Percentiles rank a stretch among this genome's conserved stretches.
Conservation (phyloP, 1,284 basidiomycete species). For the Coniferiporia sulphurascens region DNA sequence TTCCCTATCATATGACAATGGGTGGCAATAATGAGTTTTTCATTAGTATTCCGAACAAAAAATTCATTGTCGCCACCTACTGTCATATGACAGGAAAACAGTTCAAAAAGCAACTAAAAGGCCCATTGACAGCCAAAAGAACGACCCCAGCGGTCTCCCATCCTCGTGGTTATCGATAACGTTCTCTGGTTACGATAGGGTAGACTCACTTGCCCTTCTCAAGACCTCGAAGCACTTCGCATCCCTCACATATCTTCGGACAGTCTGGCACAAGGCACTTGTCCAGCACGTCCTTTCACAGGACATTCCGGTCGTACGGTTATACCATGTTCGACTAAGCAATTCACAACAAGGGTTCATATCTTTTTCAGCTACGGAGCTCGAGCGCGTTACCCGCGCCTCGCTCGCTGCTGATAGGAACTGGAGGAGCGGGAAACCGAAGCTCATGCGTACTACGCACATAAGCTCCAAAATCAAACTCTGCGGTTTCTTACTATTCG, state of each 20-base stretch:
- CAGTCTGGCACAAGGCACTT: slow-evolving; percentile 48
- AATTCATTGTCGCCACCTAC: no score
- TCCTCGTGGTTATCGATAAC: slow-evolving; percentile 6
- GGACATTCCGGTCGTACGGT: slow-evolving; percentile 42
- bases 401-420: slow-evolving; percentile 40
- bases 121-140: no score
- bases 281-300: slow-evolving; percentile 29
- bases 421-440: slow-evolving; percentile 35
- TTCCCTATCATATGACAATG: no score
- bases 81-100: no score
- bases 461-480: slow-evolving; percentile 18
- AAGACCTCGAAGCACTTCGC: slow-evolving; percentile 46
- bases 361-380: slow-evolving; percentile 26
- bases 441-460: not conserved
- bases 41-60: no score
- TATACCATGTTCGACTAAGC: no score
- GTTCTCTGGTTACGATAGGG: slow-evolving; percentile 6
- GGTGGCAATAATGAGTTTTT: no score
- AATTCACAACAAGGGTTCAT: slow-evolving; percentile 22
- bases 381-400: slow-evolving; percentile 38
- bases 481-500: slow-evolving; percentile 36
- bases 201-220: not conserved
- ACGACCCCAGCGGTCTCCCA: no score
- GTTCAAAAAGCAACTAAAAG: no score
- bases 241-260: slow-evolving; percentile 38